Evolutionary conservation across 305 asterid genomes (phyloP), one percentile per base, ranked within the genome.

Genomic region (Fraxinus floribunda): DNA sequence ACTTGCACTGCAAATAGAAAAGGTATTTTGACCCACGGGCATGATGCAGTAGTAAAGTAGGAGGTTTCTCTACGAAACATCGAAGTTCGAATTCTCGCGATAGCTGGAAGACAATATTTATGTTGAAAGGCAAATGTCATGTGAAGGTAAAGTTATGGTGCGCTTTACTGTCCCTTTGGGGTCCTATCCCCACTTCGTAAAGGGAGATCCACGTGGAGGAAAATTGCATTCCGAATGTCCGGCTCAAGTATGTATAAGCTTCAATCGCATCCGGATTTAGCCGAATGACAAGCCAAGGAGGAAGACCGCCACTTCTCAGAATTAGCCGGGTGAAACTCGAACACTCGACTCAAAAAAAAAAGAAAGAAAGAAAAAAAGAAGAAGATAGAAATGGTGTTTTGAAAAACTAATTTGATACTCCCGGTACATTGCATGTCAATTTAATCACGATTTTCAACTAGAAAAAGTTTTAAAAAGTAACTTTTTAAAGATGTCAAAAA

Each of bases 361-460:
- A 35, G 5, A 35, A 36, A 36, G 39, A 29, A 29, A 0, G 30
- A 26, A 26, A 26, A 26, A 29, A 29, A 29, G 32, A 29, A 6
- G 39, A 36, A 5, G 5, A 13, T 3, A 3, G 57, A 13, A 13
- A 68, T 13, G 20, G 77, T 16, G 46, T 15, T 34, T 34, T 35
- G 29, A 35, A 72, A 32, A 72, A 41, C 75, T 16, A 30, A 15
- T 71, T 72, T 34, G 2, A 24, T 34, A 34, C 26, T n/a, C 18
- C 77, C n/a, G 36, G 15, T 72, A 7, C 77, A 72, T n/a, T 72
- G 29, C 26, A 72, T 72, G 44, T 7, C 49, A 72, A 72, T 34
- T 32, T 72, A 35, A 72, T 16, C 77, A 34, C 29, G 77, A 72
- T 72, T 72, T 72, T 72, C 77, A 72, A n/a, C 49, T 34, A 72